Evolutionary conservation across 768 basidiomycete species (phyloP), one percentile per base, ranked within the genome.

Genomic region (Lactifluus pinguis): DNA sequence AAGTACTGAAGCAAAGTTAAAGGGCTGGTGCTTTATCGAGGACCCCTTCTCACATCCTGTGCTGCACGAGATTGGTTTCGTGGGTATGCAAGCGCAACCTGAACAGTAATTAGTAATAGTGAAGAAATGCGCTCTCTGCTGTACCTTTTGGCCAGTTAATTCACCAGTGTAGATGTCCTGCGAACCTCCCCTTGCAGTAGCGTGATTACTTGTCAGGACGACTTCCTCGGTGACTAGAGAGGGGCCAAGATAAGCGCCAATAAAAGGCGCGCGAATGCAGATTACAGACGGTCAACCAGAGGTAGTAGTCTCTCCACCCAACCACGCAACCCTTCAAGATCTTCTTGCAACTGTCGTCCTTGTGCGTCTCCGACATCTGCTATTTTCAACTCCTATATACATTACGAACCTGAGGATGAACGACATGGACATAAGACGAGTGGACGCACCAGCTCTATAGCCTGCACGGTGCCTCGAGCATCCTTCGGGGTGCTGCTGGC

Each of bases 151-250:
- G 21, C 63, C 60, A 30, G 61, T 56, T 54, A 32, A 58, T 57
- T 53, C 55, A n/a, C 63, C 63, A 19, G 61, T 64, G n/a, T 57
- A 58, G 47, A 64, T 62, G 49, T 64, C 63, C 34, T 57, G 60
- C n/a, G 55, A 64, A 38, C 60, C 60, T 19, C 61, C 62, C 32
- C 44, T 47, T 9, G 41, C 60, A n/a, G 63, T 29, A 10, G 63
- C 21, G 44, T 42, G 52, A 1, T 64, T 47, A 13, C 63, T 63
- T 15, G 63, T 63, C 13, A 53, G 49, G 42, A 10, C 9, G 39
- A 64, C 52, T 4, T 58, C 50, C 29, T 49, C 62, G 14, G 34
- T 64, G 30, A 64, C 63, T 64, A 36, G 9, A 57, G 4, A 10
- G 41, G 19, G 15, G 29, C 29, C 15, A 29, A 29, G 39, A 32